Evolutionary conservation across 352 stramenopile genomes (phyloP).

Genomic region (Pythium dissotocum): DNA sequence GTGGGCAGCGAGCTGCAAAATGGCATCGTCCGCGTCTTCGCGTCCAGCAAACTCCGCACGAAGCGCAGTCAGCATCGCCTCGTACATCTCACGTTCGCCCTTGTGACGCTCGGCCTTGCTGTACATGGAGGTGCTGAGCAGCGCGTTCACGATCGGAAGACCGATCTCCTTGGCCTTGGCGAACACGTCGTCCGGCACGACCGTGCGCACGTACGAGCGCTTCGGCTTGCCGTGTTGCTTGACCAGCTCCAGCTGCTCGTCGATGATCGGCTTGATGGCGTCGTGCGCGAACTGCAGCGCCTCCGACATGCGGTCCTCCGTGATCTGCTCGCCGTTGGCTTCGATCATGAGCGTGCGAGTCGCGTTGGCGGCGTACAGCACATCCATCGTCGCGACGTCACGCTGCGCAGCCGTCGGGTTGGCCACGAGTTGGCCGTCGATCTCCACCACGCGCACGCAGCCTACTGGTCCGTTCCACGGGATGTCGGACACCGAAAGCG

Average conservation of each 20-base stretch:
- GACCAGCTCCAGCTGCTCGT: conserved; percentile 59
- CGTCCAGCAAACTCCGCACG: conserved; percentile 45
- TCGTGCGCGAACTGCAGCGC: conserved; percentile 79
- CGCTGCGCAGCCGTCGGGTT: conserved; percentile 87
- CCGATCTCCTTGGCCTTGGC: conserved; percentile 60
- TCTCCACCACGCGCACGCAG: conserved; percentile 85
- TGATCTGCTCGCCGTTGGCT: conserved; percentile 73
- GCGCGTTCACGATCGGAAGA: conserved; percentile 34
- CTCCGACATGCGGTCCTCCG: conserved; percentile 70
- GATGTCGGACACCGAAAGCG: conserved; percentile 83
- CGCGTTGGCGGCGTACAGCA: conserved; percentile 85
- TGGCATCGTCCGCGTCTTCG: conserved; percentile 40
- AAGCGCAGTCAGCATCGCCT: conserved; percentile 68
- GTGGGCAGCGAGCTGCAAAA: conserved; percentile 69
- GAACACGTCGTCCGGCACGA: conserved; percentile 52
- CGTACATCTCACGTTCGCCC: conserved; percentile 68
- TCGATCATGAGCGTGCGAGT: conserved; percentile 89
- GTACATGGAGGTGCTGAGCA: conserved; percentile 34
- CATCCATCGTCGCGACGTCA: conserved; percentile 69
- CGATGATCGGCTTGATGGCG: conserved; percentile 55
- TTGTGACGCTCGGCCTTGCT: conserved; percentile 67
- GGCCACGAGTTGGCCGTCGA: conserved; percentile 89
- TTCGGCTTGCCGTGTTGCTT: conserved; percentile 65
- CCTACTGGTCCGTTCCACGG: conserved; percentile 90
- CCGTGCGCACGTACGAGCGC: conserved; percentile 52